A percentile compares a stretch with the other conserved stretches of the same genome.
phyloP scores from a whole-genome alignment of 163 green algal genomes.

The Scenedesmus sp. region DNA sequence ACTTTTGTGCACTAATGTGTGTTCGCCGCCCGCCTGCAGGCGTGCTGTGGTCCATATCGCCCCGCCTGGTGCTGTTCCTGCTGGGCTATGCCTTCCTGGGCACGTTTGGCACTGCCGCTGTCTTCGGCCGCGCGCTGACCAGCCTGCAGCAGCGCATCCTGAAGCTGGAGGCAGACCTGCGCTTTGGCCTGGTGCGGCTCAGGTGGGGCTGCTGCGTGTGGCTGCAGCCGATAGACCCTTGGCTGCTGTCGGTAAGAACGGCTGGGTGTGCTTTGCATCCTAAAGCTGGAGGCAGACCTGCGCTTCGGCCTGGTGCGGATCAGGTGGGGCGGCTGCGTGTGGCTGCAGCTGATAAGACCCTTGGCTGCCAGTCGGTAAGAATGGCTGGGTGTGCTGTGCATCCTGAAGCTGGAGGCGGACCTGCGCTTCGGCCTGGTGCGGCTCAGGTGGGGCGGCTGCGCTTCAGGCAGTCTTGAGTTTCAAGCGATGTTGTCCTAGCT shows the following conservation, averaged over 20 bases:
- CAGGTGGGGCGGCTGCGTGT: slow-evolving; percentile 22
- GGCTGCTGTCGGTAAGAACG: too few species aligned
- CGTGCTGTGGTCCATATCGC: slow-evolving; percentile 86
- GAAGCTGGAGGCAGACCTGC: slow-evolving; percentile 87
- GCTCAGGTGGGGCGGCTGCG: slow-evolving; percentile 59
- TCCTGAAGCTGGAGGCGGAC: slow-evolving; percentile 82
- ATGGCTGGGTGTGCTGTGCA: too few species aligned
- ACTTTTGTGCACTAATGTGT: background rate
- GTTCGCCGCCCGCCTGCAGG: slow-evolving; percentile 61
- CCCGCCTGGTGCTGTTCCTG: slow-evolving; percentile 85
- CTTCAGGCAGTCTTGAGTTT: too few species aligned
- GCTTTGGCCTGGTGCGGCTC: slow-evolving; percentile 82
- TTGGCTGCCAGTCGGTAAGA: too few species aligned
- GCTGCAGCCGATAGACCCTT: too few species aligned
- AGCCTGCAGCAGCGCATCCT: slow-evolving; percentile 26
- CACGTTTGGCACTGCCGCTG: slow-evolving; percentile 80
- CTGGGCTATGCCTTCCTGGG: slow-evolving; percentile 85
- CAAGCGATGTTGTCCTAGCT: too few species aligned
- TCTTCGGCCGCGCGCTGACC: slow-evolving; percentile 37
- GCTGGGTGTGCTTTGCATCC: background rate
- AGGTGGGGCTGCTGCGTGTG: slow-evolving; percentile 30
- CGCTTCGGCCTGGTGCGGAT: slow-evolving; percentile 82
- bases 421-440: slow-evolving; percentile 82
- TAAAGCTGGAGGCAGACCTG: slow-evolving; percentile 86
- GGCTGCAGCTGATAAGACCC: too few species aligned